A percentile compares a stretch with the other conserved stretches of the same genome.
These are phyloP conservation scores for Oryza punctata DNA, from an alignment of 176 grass and related monocot genomes.

Conservation along the genomic window DNA sequence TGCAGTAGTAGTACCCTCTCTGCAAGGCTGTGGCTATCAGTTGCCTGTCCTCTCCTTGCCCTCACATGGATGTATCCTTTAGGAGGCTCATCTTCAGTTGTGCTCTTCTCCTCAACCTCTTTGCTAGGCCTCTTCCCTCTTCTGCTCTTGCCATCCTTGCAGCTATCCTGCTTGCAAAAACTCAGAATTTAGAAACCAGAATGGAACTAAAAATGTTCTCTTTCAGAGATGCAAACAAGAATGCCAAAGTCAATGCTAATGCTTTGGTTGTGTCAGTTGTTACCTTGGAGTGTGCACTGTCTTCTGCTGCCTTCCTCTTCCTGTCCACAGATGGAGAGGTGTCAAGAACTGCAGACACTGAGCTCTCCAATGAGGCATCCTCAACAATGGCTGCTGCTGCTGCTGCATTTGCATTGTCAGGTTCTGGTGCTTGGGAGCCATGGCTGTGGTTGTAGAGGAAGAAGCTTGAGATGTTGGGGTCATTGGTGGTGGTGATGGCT, in stretches of 20 bases:
- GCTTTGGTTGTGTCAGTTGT: not conserved
- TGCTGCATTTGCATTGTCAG: slow-evolving; percentile 26
- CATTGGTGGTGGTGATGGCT: slow-evolving; percentile 37
- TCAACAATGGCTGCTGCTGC: slow-evolving; percentile 19
- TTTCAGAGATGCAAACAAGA: slow-evolving; percentile 6
- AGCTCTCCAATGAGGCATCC: slow-evolving; percentile 48
- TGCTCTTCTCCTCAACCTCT: slow-evolving; percentile 51
- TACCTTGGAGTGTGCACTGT: slow-evolving; percentile 67
- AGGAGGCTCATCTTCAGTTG: slow-evolving; percentile 54
- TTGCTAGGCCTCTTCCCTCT: slow-evolving; percentile 53
- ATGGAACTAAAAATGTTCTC: slow-evolving; percentile 1
- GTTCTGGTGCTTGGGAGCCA: slow-evolving; percentile 10
- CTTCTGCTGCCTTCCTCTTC: slow-evolving; percentile 66
- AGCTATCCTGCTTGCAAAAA: slow-evolving; percentile 39
- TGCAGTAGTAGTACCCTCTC: slow-evolving; percentile 65
- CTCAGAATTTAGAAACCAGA: not conserved
- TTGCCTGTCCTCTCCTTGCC: slow-evolving; percentile 95
- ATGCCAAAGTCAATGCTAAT: not conserved
- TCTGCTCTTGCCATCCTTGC: slow-evolving; percentile 65
- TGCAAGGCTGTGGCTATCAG: slow-evolving; percentile 95
- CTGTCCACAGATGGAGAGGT: slow-evolving; percentile 52
- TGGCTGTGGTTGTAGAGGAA: slow-evolving; percentile 46
- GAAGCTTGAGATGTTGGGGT: slow-evolving; percentile 34
- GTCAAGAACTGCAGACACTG: slow-evolving; percentile 51
- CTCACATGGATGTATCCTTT: slow-evolving; percentile 93